Evolutionary conservation across 768 basidiomycete genomes (phyloP), one percentile per base, ranked within the genome.

Genomic region (Coprinopsis cinerea): DNA sequence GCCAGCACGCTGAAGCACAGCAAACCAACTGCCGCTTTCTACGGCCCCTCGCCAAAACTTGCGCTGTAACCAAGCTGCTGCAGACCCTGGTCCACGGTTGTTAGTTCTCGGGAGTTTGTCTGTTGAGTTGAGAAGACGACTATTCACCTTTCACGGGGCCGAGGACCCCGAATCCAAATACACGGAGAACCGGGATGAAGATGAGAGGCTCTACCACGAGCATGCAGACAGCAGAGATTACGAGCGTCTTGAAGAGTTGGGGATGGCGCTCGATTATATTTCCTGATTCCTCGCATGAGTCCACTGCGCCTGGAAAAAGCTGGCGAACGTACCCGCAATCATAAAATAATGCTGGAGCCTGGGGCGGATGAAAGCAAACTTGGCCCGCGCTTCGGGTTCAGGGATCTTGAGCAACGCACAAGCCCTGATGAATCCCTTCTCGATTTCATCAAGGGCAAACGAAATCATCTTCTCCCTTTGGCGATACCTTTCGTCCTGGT

Each of bases 241-340:
- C 18, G 17, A 51, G 28, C 2, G 52, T 44, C 13, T 49, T 42
- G 9, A 67, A 32, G 1, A 70, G 49, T 11, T 48, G 35, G 5
- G 71, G 68, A 43, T 71, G 68, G 22, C 66, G 60, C 53, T 73
- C 70, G 3, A 56, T 55, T 15, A 72, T 50, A 30, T 72, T 67
- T 6, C 70, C 71, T 72, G 46, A 4, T 10, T 22, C 7, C 17
- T 24, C 25, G 18, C 6, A 36, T n/a, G 14, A 39, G 24, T 44
- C 22, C 26, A 39, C 34, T 22, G 2, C 13, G 2, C n/a, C 6
- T 23, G 9, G n/a, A 34, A 18, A 14, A 22, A 15, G 17, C 35
- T 3, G 24, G 22, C 17, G n/a, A 7, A n/a, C 39, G 15, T 26
- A 54, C 56, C 56, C 5, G 41, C n/a, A 34, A 57, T 22, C 13